Evolutionary conservation across 2,329 filamentous ascomycete species (phyloP).

Genomic region (Davidsoniella virescens): DNA sequence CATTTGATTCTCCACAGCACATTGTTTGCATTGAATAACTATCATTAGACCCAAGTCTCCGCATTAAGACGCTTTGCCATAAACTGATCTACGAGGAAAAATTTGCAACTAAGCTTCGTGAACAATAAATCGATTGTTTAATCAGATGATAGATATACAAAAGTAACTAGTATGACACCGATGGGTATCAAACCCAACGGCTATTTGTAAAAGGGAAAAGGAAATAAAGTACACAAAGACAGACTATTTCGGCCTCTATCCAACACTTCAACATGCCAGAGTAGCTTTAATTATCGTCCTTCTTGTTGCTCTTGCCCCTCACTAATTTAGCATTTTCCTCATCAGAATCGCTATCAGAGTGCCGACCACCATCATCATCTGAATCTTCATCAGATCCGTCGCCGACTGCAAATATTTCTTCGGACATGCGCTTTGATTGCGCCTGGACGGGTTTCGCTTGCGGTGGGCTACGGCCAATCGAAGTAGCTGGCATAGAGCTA

Average conservation of each 20-base stretch:
- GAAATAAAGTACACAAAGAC: too few relatives aligned
- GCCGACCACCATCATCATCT: background rate
- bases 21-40: too few relatives aligned
- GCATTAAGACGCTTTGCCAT: background rate
- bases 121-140: background rate
- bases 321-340: slow-evolving; percentile 45
- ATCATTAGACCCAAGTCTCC: too few relatives aligned
- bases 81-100: background rate
- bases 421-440: slow-evolving; percentile 39
- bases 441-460: slow-evolving; percentile 14
- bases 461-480: background rate
- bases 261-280: background rate
- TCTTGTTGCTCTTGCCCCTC: slow-evolving; percentile 20
- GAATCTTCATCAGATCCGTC: slow-evolving; percentile 27
- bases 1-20: too few relatives aligned
- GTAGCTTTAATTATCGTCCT: background rate
- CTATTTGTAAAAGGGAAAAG: too few relatives aligned
- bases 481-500: slow-evolving; percentile 4
- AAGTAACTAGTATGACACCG: background rate
- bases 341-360: slow-evolving; percentile 18
- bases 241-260: background rate
- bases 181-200: too few relatives aligned
- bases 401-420: slow-evolving; percentile 90
- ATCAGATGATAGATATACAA: background rate
- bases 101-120: slow-evolving; percentile 4